These are phyloP conservation scores for Letharia columbiana DNA, from an alignment of 495 filamentous ascomycete genomes.

Conservation along the genomic window DNA sequence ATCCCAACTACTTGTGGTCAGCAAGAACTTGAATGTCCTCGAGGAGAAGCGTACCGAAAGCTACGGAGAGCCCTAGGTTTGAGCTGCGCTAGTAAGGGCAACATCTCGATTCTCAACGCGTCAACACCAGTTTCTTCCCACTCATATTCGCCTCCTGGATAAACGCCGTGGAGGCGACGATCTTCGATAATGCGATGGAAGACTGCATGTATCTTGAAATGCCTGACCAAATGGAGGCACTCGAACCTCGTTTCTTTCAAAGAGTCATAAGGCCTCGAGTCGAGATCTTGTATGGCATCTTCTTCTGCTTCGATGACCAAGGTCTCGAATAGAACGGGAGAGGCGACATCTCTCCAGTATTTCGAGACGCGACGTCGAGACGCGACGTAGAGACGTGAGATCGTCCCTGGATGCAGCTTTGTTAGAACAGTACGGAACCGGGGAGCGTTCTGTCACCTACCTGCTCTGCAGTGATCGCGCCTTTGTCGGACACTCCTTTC, in stretches of 20 bases:
- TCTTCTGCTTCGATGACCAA: background rate
- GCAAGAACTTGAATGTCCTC: background rate
- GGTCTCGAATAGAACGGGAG: background rate
- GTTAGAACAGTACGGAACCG: background rate
- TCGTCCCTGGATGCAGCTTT: background rate
- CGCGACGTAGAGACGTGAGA: background rate
- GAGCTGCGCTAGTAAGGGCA: background rate
- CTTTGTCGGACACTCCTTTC: too few relatives aligned
- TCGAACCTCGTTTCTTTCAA: background rate
- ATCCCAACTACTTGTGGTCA: background rate
- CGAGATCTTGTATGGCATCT: background rate
- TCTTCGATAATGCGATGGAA: background rate
- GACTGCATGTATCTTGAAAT: background rate
- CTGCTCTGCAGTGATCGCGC: too few relatives aligned
- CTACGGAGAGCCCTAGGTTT: background rate
- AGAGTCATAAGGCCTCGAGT: background rate
- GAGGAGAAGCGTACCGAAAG: background rate
- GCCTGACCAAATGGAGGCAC: constrained; percentile 1
- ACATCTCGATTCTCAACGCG: background rate
- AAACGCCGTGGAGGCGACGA: background rate
- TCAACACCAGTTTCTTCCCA: background rate
- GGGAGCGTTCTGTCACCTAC: too few relatives aligned
- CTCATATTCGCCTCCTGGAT: background rate
- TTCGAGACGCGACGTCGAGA: background rate
- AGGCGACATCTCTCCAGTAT: background rate